Conservation (phyloP, 129 eudicot species). For the Arctium minus region DNA sequence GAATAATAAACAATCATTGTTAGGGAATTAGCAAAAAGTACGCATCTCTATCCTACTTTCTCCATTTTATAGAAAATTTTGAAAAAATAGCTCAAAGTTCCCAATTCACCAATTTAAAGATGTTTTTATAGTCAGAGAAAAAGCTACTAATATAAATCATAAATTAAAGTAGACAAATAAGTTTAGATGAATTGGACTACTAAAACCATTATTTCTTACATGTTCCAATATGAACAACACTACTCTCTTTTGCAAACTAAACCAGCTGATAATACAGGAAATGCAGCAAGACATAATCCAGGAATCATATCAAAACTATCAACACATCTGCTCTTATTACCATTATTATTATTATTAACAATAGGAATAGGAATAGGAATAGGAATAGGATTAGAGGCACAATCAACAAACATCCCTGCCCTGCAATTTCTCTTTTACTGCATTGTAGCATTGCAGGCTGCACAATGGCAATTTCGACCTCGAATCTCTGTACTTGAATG, state of each 20-base stretch:
- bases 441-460: constrained; percentile 86
- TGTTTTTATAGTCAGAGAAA: too few relatives aligned
- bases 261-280: neutral
- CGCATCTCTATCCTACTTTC: too few relatives aligned
- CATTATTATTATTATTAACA: neutral
- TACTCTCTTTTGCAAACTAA: neutral
- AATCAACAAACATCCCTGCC: constrained; percentile 42
- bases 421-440: constrained; percentile 44
- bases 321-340: neutral
- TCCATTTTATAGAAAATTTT: too few relatives aligned
- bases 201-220: neutral
- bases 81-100: too few relatives aligned
- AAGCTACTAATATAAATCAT: too few relatives aligned
- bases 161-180: neutral
- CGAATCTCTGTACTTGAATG: constrained; percentile 81
- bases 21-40: too few relatives aligned
- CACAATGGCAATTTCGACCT: constrained; percentile 70
- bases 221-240: neutral
- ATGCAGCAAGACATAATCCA: neutral
- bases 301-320: neutral
- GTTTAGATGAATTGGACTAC: neutral
- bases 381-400: neutral
- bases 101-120: too few relatives aligned
- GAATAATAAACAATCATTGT: too few relatives aligned
- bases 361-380: neutral